Evolutionary conservation across 441 rosid species (phyloP).

Genomic region (Jatropha podagrica): DNA sequence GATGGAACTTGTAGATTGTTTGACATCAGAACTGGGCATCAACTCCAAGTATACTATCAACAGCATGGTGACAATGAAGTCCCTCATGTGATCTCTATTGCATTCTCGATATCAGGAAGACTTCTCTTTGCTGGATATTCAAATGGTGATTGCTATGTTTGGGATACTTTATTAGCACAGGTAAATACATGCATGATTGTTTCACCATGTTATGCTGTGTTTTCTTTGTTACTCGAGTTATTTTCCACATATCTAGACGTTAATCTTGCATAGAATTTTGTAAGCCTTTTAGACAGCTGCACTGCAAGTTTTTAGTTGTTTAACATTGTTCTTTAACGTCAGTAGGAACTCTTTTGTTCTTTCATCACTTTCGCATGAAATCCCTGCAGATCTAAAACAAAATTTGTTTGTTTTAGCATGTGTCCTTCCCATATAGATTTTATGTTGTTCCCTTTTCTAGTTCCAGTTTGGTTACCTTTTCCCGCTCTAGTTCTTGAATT

Average conservation of each 20-base stretch:
- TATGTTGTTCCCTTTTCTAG: not conserved
- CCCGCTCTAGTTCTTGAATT: not conserved
- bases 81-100: constrained; percentile 67
- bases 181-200: constrained; percentile 29
- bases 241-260: not conserved
- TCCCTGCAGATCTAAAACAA: not conserved
- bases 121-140: constrained; percentile 89
- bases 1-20: constrained; percentile 96
- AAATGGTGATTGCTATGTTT: constrained; percentile 75
- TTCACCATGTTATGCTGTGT: not conserved
- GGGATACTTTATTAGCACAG: constrained; percentile 94
- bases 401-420: not conserved
- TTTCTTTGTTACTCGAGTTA: not conserved
- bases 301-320: not conserved
- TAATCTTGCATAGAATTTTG: not conserved
- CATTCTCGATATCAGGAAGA: constrained; percentile 93
- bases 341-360: not conserved
- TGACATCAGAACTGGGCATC: constrained; percentile 95
- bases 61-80: constrained; percentile 54
- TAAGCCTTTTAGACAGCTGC: not conserved
- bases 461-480: not conserved
- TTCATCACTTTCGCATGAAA: not conserved
- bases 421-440: not conserved
- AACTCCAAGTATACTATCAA: constrained; percentile 73
- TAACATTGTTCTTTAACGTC: not conserved